Evolutionary conservation across 495 filamentous ascomycete species (phyloP).

Genomic region (Hyaloscypha bicolor): DNA sequence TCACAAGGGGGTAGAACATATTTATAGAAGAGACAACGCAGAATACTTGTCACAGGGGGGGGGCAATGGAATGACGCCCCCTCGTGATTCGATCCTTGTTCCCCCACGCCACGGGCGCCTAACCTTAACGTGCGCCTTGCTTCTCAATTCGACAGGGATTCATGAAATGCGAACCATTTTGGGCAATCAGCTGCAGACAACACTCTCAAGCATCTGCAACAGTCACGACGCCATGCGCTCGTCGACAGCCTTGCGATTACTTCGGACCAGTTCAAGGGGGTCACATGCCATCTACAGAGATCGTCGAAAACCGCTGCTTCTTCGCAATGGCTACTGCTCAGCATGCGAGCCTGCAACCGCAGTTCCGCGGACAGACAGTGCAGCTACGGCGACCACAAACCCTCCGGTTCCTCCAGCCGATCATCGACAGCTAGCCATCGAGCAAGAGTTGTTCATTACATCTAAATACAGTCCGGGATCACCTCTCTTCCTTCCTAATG

Average conservation of each 20-base stretch:
- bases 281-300: conserved; percentile 14
- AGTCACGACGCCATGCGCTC: conserved; percentile 29
- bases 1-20: conserved; percentile 2
- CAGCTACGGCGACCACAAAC: conserved; percentile 13
- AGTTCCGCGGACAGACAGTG: not conserved
- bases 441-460: conserved; percentile 77
- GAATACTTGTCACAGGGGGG: not conserved
- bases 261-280: conserved; percentile 13
- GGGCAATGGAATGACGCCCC: conserved; percentile 6
- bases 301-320: not conserved
- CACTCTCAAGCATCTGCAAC: conserved; percentile 8
- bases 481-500: conserved; percentile 84
- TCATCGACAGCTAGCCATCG: conserved; percentile 70
- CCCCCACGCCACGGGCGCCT: conserved; percentile 1
- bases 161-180: not conserved
- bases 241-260: conserved; percentile 26
- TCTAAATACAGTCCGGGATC: conserved; percentile 84
- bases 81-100: conserved; percentile 10
- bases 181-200: not conserved
- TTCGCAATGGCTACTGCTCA: conserved; percentile 24
- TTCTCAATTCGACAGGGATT: not conserved
- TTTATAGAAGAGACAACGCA: conserved; percentile 7
- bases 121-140: not conserved
- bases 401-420: conserved; percentile 44
- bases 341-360: conserved; percentile 7